phyloP scores from a whole-genome alignment of 306 rosid species.

The Dalbergia oliveri region DNA sequence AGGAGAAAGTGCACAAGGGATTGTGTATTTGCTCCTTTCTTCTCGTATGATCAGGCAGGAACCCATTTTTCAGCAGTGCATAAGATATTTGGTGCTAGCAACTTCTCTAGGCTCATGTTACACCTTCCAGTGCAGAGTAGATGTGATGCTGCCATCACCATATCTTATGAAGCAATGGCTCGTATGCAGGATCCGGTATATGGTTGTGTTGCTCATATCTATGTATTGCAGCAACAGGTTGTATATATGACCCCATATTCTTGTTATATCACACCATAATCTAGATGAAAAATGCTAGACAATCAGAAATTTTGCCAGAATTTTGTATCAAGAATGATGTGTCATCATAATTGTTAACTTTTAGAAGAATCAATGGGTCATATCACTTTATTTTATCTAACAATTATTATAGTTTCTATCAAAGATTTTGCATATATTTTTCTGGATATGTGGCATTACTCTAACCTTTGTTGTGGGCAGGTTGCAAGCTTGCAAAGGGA shows the following conservation, averaged over 20 bases:
- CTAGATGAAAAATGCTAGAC: neutral
- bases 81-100: conserved; percentile 91
- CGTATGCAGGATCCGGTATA: conserved; percentile 80
- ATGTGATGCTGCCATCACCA: conserved; percentile 78
- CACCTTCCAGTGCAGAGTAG: conserved; percentile 75
- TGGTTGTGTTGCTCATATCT: conserved; percentile 86
- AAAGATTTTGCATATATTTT: no score
- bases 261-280: conserved; percentile 12
- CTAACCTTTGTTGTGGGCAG: conserved; percentile 49
- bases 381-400: no score
- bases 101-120: conserved; percentile 69
- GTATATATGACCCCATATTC: neutral
- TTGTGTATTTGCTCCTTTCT: conserved; percentile 84
- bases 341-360: no score
- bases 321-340: no score
- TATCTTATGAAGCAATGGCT: conserved; percentile 83
- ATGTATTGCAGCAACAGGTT: conserved; percentile 84
- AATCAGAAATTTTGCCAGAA: no score
- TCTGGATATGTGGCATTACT: no score
- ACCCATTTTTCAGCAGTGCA: conserved; percentile 85
- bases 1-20: conserved; percentile 75
- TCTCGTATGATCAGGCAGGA: conserved; percentile 79
- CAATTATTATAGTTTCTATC: no score
- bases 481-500: conserved; percentile 85
- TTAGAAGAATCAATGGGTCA: no score